Evolutionary conservation across 257 asterid genomes (phyloP).

Genomic region (Parsonsia alboflavescens): DNA sequence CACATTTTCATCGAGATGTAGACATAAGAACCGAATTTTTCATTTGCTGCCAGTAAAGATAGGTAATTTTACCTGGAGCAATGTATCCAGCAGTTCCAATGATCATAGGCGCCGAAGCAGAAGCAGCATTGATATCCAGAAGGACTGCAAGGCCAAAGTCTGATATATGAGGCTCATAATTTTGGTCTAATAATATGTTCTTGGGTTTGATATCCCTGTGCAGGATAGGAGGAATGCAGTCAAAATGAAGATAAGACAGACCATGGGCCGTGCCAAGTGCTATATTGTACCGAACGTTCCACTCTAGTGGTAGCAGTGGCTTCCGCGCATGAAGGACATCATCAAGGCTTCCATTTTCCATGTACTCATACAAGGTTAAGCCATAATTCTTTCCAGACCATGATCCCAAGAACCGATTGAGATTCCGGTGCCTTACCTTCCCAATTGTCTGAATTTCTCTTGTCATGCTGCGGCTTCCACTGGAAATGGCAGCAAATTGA

Average conservation of each 20-base stretch:
- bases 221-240: constrained; percentile 66
- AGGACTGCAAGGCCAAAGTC: constrained; percentile 85
- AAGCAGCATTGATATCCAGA: constrained; percentile 45
- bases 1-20: background rate
- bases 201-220: constrained; percentile 78
- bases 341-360: constrained; percentile 73
- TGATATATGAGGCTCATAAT: constrained; percentile 69
- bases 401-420: constrained; percentile 53
- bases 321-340: constrained; percentile 49
- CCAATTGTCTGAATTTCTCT: constrained; percentile 74
- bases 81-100: constrained; percentile 72
- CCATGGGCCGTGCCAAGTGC: constrained; percentile 81
- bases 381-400: constrained; percentile 77
- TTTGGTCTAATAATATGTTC: constrained; percentile 66
- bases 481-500: constrained; percentile 35
- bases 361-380: constrained; percentile 51
- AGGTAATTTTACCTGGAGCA: constrained; percentile 64
- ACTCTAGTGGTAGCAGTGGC: constrained; percentile 36
- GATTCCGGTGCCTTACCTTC: constrained; percentile 71
- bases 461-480: constrained; percentile 51
- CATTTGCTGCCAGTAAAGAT: background rate
- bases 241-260: constrained; percentile 71
- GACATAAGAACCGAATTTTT: background rate
- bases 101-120: constrained; percentile 28
- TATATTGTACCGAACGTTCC: constrained; percentile 56